Evolutionary conservation across 2,329 filamentous ascomycete species (phyloP), one percentile per base, ranked within the genome.

Genomic region (Berkeleyomyces rouxiae): DNA sequence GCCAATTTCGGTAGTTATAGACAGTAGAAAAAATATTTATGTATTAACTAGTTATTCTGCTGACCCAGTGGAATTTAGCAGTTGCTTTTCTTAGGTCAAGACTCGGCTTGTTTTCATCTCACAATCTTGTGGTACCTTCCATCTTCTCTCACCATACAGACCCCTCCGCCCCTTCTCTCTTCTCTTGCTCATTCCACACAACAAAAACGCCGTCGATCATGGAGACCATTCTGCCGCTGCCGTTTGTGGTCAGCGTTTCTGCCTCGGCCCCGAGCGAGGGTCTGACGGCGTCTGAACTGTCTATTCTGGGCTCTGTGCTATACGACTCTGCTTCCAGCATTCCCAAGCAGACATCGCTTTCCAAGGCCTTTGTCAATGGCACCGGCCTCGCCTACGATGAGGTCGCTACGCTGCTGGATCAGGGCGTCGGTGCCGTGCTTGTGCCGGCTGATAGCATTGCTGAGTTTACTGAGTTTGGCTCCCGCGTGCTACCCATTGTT

Each of bases 371-470:
- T 71, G 81, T 96, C 67, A 89, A 96, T 69, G 90, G 85, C 59
- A 86, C 87, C 3, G 75, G 75, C 31, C 78, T 97, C 46, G 73
- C 81, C 40, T 83, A 84, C 9, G 76, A 78, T 62, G 86, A 90
- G 67, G 78, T 97, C 43, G 75, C 92, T 61, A 81, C 87, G 57
- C 79, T 97, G 43, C 82, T 99, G 63, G 88, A 99, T 72, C 82
- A 84, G 66, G 93, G 93, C 65, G 90, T 90, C 5, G 82, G 84
- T 61, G 93, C 86, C 71, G 86, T 93, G 66, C 93, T 97, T 72
- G 87, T 96, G 59, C 80, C 81, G 16, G 80, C 84, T 58, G 79
- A 84, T 63, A 86, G 90, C 71, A 76, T 95, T 61, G 76, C 78
- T 7, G 74, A 78, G 60, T 80, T 81, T 64, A 73, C 77, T 58